These are phyloP conservation scores for Theobroma grandiflorum DNA, from an alignment of 441 rosid species.

Conservation along the genomic window DNA sequence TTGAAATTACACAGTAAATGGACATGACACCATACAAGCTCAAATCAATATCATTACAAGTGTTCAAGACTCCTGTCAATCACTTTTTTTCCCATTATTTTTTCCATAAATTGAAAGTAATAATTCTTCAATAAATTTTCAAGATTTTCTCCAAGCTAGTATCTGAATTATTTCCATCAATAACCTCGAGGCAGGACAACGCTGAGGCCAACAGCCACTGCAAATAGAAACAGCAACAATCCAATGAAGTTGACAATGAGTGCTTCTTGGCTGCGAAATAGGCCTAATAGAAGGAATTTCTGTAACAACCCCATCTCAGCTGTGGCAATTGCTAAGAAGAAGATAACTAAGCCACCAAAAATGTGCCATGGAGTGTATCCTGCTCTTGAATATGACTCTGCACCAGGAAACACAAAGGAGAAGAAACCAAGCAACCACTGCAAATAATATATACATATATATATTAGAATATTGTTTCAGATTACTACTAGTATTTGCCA, in stretches of 20 bases:
- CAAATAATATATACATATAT: not conserved
- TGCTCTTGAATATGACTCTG: conserved; percentile 40
- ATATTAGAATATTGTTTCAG: not conserved
- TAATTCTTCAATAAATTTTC: not conserved
- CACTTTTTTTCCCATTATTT: too few species aligned
- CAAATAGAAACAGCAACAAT: conserved; percentile 50
- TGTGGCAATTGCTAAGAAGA: conserved; percentile 49
- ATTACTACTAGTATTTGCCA: not conserved
- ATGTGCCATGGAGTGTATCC: conserved; percentile 57
- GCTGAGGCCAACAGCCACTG: conserved; percentile 45
- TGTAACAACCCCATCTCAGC: conserved; percentile 52
- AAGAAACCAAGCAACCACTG: conserved; percentile 60
- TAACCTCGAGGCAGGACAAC: conserved; percentile 41
- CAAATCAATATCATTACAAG: too few species aligned
- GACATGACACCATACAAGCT: too few species aligned
- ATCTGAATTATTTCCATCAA: not conserved
- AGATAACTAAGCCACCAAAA: conserved; percentile 49
- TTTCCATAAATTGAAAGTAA: not conserved
- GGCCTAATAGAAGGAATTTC: conserved; percentile 27
- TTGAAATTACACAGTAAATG: too few species aligned
- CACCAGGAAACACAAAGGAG: conserved; percentile 50
- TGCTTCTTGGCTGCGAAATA: conserved; percentile 37
- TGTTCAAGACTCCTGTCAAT: too few species aligned
- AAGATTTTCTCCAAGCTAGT: not conserved
- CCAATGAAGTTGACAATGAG: conserved; percentile 56